Evolutionary conservation across 805 yeast species (phyloP), one percentile per base, ranked within the genome.

Genomic region (Cyberlindnera xylosilytica): DNA sequence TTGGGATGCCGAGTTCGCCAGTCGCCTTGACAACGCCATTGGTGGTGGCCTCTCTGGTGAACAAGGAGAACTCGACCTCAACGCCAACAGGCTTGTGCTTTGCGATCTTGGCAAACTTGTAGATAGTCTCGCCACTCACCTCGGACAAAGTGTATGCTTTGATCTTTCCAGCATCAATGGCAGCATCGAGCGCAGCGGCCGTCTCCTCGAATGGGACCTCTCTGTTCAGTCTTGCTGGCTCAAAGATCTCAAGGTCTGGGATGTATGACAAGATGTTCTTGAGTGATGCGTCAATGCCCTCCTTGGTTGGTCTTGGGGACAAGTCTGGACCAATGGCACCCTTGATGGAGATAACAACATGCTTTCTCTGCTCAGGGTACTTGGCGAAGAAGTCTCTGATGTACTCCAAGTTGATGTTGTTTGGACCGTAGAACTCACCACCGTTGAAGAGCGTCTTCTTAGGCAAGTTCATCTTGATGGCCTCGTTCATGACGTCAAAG

Each of bases 1-100:
- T 68, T 12, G 93, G 83, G 42, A 89, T 74, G 13, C 69, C 69
- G 26, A 72, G 62, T 47, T 81, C 78, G 17, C 75, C 71, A 49
- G 83, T 77, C 5, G 74, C 72, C 4, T 71, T 76, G 47, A 81
- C 74, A 17, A 84, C 70, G 1, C 91, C 96, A 57, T 84, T 79
- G 3, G 59, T 45, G 34, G 79, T 56, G 29, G 82, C 74, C 13
- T 83, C 86, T 34, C 77, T 73, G n/a, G 79, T 61, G 66, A 83
- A 77, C 44, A 90, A 58, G 3, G 95, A 86, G 46, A 82, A 74
- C 63, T 89, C 97, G 33, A 84, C 71, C 66, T 89, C 97, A 34
- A 84, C 86, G 51, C 78, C 78, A 3, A 78, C 69, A 42, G 87
- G 71, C 31, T 81, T 83, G 35, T 63, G 62, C 35, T 52, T 57